Base-by-base conservation (phyloP, 2,329 filamentous ascomycete species). In the Colletotrichum eremochloae region DNA sequence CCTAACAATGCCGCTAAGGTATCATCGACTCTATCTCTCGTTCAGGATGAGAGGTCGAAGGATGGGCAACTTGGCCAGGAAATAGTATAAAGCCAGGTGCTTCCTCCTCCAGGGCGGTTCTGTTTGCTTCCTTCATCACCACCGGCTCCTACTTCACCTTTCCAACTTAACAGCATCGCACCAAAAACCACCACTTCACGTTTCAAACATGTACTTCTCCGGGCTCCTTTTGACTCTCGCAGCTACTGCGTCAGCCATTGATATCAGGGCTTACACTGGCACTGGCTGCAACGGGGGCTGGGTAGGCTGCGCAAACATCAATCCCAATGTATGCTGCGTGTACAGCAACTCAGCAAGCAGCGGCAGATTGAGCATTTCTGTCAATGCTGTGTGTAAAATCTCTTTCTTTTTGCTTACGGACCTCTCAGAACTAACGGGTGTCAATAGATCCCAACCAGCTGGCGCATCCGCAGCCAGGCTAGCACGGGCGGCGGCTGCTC, bases 311-410 rank as follows among this genome's bases (percentile, higher is more conserved):
- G n/a, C 31, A 4, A 15, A 15, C 50, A 63, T 71, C 64, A 71
- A 71, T 42, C 68, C 68, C 36, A 63, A 63, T 42, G 68, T 71
- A 3, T 71, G 68, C 65, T 71, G 68, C 53, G 18, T 33, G 0
- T 63, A 58, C 46, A 71, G 57, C 58, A 68, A n/a, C 63, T 67
- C 63, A 0, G 29, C 1, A 42, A 14, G 0, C 44, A 69, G 55
- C 55, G 68, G 63, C 63, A 66, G 63, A 15, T 1, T 31, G 2
- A 70, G 63, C 48, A 24, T 70, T 8, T 0, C 68, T 24, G 63
- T 70, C 31, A 56, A 18, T 56, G 63, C 63, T 6, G 68, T 70
- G 29, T 18, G 68, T 70, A 5, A 67, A 55, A 61, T 6, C 31
- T 31, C 55, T 20, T 24, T 66, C 5, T n/a, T 18, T 20, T 15